phyloP scores from a whole-genome alignment of 1,284 basidiomycete genomes.

The Ceratobasidium sp. region DNA sequence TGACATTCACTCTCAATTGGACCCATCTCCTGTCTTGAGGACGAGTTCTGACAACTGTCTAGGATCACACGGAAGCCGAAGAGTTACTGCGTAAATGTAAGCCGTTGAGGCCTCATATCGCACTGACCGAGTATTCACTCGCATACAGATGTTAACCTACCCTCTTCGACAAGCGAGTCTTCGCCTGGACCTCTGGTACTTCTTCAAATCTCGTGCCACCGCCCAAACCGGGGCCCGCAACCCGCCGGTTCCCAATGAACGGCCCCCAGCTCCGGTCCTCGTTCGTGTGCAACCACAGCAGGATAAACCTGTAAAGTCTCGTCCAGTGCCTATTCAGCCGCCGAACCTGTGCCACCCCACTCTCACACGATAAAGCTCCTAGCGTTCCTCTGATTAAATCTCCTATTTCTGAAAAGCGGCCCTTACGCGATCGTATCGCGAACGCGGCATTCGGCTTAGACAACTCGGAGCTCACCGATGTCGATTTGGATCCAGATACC shows the following conservation, averaged over 20 bases:
- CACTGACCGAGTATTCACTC: background rate
- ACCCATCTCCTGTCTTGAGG: background rate
- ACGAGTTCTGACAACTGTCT: background rate
- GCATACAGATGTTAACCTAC: slow-evolving; percentile 22
- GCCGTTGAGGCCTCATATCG: background rate
- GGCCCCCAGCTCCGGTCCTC: too few species aligned
- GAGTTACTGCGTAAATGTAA: slow-evolving; percentile 31
- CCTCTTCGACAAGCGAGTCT: background rate
- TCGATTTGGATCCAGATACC: background rate
- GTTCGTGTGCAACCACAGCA: too few species aligned
- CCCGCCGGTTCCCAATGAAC: background rate
- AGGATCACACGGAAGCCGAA: slow-evolving; percentile 10
- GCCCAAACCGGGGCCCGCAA: background rate
- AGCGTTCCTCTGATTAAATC: too few species aligned
- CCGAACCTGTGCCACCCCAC: too few species aligned
- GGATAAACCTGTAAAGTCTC: too few species aligned
- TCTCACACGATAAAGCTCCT: too few species aligned
- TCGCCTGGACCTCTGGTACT: background rate
- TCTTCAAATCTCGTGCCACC: background rate
- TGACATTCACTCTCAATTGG: background rate
- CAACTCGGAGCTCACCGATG: background rate
- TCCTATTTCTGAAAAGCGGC: background rate
- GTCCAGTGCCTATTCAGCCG: too few species aligned
- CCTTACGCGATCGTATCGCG: background rate
- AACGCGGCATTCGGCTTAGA: too few species aligned